Base-by-base conservation (phyloP, 176 grass and related monocot genomes). In the Cocos nucifera region DNA sequence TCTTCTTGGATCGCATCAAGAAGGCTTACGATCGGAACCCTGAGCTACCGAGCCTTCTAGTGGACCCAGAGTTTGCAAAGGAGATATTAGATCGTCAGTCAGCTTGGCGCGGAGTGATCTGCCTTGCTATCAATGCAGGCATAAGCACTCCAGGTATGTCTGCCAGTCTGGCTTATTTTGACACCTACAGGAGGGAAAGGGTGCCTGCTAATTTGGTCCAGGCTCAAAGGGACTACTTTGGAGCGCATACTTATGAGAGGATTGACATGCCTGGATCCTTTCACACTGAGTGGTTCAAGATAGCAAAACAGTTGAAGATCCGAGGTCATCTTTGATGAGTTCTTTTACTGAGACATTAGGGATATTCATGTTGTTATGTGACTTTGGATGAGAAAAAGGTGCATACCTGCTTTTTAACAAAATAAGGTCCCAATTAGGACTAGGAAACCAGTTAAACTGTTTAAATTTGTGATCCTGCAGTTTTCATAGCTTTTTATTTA, bases 261-360 rank as follows among this genome's bases (percentile, higher is more conserved):
- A 17, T 51, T 0, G 62, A 64, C 4, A n/a, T 64, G 39, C 39
- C 62, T 15, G 62, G 62, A 19, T 23, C 62, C 23, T 64, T 64
- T 49, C 62, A 64, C 22, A 64, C 62, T 4, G 62, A 64, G 17
- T 64, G 62, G 62, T 64, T 64, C 62, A 64, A 64, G 62, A 64
- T 64, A 12, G 62, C 62, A 15, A 64, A 64, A 30, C 60, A 62
- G 60, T 64, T 48, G 0, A 50, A 64, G 62, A 50, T 50, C 62
- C 25, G 48, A 51, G 29, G 6, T 12, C 60, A 49, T 21, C 44
- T 14, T 19, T 48, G 30, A 15, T 24, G 48, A 49, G 17, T 64
- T 49, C 4, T 24, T 51, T 44, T 12, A 44, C 35, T 6, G 10
- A 12, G 35, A 44, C 9, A 44, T 44, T 44, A 44, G 35, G 35